Conservation (phyloP, 2,329 filamentous ascomycete genomes). For the Aspergillus fumigatus region DNA sequence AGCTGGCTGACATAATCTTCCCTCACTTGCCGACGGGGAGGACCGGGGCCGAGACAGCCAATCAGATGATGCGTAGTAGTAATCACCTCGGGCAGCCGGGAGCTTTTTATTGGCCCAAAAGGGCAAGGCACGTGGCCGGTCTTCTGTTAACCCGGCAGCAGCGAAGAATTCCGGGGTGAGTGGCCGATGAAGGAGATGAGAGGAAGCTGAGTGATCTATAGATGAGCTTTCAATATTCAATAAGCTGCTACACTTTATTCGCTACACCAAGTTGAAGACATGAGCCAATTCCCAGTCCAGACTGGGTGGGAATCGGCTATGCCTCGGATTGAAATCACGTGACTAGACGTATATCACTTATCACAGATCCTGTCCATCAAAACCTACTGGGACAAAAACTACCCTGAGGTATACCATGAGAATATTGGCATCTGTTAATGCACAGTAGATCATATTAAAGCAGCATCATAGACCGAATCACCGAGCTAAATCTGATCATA, state of each 20-base stretch:
- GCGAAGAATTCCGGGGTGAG: slow-evolving; percentile 20
- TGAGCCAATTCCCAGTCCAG: background rate
- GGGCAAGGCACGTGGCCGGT: slow-evolving; percentile 25
- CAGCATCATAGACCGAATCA: slow-evolving; percentile 18
- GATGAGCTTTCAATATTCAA: background rate
- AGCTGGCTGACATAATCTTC: slow-evolving; percentile 34
- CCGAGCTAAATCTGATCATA: slow-evolving; percentile 30
- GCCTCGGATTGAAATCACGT: background rate
- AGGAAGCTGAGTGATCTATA: background rate
- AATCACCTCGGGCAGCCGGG: slow-evolving; percentile 34
- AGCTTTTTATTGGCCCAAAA: slow-evolving; percentile 24
- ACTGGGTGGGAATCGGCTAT: background rate
- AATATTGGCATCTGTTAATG: background rate
- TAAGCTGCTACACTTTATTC: background rate
- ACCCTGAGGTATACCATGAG: background rate
- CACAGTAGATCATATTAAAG: slow-evolving; percentile 5
- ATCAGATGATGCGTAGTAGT: slow-evolving; percentile 30
- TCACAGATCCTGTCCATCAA: no score
- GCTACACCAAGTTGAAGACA: background rate
- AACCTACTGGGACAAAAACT: no score
- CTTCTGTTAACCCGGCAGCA: slow-evolving; percentile 23
- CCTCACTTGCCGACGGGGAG: slow-evolving; percentile 31
- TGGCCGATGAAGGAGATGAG: slow-evolving; percentile 3
- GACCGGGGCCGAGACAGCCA: slow-evolving; percentile 28
- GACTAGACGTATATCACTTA: background rate